Percentiles rank a stretch among this genome's conserved stretches.
phyloP scores from a whole-genome alignment of 2,329 filamentous ascomycete genomes.

The Trichoderma hamatum region DNA sequence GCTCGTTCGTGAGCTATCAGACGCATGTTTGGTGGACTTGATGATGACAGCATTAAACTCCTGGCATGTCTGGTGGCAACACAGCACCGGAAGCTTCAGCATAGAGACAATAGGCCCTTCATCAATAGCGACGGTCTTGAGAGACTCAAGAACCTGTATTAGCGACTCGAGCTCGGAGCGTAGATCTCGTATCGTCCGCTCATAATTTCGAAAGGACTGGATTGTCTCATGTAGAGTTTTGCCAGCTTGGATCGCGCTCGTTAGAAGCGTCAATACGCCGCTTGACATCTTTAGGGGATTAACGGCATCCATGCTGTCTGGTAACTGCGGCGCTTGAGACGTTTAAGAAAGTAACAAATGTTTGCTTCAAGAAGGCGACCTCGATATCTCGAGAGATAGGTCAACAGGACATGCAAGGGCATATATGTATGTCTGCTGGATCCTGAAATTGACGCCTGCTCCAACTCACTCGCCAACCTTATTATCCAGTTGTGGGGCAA shows the following conservation, averaged over 20 bases:
- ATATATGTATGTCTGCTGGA: background rate
- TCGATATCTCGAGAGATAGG: background rate
- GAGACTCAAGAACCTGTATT: constrained; percentile 21
- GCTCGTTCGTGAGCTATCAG: constrained; percentile 40
- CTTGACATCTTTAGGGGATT: constrained; percentile 21
- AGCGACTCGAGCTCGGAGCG: constrained; percentile 25
- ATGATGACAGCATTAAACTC: constrained; percentile 44
- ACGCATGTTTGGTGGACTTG: constrained; percentile 39
- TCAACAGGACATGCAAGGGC: background rate
- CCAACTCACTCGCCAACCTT: background rate
- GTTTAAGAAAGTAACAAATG: background rate
- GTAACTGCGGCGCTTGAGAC: background rate
- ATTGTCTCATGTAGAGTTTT: constrained; percentile 31
- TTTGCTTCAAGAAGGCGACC: background rate
- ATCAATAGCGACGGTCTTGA: background rate
- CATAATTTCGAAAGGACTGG: constrained; percentile 30
- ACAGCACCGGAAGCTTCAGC: constrained; percentile 41
- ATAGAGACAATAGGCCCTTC: constrained; percentile 27
- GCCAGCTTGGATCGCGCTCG: constrained; percentile 29
- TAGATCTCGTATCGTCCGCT: constrained; percentile 24
- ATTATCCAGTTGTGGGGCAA: background rate
- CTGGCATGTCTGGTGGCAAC: constrained; percentile 47
- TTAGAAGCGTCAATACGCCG: constrained; percentile 27
- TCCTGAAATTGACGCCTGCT: background rate
- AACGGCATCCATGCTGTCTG: constrained; percentile 4